Evolutionary conservation across 495 filamentous ascomycete genomes (phyloP).

Genomic region (Trichocladium antarcticum): DNA sequence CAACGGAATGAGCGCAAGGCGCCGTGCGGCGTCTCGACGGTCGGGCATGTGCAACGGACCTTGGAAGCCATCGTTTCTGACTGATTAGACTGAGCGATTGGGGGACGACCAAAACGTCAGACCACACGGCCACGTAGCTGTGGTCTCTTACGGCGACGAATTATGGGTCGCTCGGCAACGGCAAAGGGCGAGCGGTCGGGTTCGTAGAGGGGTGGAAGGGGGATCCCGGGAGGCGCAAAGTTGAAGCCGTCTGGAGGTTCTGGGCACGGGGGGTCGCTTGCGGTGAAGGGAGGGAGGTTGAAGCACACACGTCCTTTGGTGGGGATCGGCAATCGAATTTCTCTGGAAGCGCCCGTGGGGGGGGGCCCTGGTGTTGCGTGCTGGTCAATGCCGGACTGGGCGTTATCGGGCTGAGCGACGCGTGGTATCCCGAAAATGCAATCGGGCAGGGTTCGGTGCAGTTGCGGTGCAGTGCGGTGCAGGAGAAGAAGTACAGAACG

Average conservation of each 20-base stretch:
- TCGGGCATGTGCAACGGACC: conserved; percentile 4
- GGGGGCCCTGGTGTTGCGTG: background rate
- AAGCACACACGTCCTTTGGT: conserved; percentile 4
- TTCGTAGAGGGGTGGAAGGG: conserved; percentile 5
- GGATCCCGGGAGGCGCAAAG: background rate
- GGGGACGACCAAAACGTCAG: background rate
- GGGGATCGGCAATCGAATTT: conserved; percentile 14
- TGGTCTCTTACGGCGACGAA: background rate
- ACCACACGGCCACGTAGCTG: background rate
- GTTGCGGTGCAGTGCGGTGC: background rate
- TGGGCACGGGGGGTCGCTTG: background rate
- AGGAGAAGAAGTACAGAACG: background rate
- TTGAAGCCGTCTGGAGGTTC: background rate
- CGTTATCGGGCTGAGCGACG: background rate
- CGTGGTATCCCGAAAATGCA: background rate
- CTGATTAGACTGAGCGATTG: background rate
- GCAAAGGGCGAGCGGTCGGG: conserved; percentile 1
- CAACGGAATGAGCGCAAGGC: background rate
- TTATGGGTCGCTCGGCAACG: conserved; percentile 6
- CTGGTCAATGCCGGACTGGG: background rate
- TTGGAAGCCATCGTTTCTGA: conserved; percentile 14
- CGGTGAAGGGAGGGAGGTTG: background rate
- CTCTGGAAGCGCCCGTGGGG: background rate
- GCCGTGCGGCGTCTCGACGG: background rate
- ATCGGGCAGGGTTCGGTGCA: background rate